phyloP scores from a whole-genome alignment of 2,329 filamentous ascomycete species.

The Aspergillus sojae region DNA sequence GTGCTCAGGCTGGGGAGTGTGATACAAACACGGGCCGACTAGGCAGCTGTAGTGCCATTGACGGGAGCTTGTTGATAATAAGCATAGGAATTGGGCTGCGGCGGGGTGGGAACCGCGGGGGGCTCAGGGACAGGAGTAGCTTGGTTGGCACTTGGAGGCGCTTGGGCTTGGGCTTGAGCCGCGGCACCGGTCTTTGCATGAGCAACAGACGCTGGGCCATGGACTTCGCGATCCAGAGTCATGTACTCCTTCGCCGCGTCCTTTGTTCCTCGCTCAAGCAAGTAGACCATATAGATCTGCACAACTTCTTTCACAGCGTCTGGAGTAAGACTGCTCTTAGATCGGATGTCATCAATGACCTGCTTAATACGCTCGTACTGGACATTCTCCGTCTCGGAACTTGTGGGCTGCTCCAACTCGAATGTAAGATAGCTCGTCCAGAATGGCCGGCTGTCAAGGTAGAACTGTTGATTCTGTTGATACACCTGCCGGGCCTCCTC shows the following conservation, averaged over 20 bases:
- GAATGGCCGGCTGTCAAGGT: slow-evolving; percentile 81
- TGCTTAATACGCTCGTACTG: slow-evolving; percentile 76
- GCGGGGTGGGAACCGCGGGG: slow-evolving; percentile 16
- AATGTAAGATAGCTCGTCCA: slow-evolving; percentile 90
- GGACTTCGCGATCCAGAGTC: slow-evolving; percentile 79
- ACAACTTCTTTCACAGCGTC: slow-evolving; percentile 73
- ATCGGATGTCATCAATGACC: slow-evolving; percentile 74
- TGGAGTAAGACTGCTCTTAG: slow-evolving; percentile 70
- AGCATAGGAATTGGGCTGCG: slow-evolving; percentile 29
- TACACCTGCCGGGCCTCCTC: slow-evolving; percentile 85
- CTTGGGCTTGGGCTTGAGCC: slow-evolving; percentile 16
- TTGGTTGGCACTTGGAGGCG: slow-evolving; percentile 1
- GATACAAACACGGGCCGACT: slow-evolving; percentile 4
- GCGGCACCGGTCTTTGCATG: slow-evolving; percentile 34
- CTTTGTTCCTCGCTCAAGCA: slow-evolving; percentile 80
- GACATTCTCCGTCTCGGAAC: slow-evolving; percentile 62
- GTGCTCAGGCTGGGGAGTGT: slow-evolving; percentile 3
- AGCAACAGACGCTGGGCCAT: slow-evolving; percentile 60
- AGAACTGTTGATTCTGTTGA: slow-evolving; percentile 78
- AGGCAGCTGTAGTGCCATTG: slow-evolving; percentile 28
- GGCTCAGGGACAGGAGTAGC: slow-evolving; percentile 2
- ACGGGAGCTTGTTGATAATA: slow-evolving; percentile 36
- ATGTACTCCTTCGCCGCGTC: slow-evolving; percentile 86
- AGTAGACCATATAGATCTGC: slow-evolving; percentile 77
- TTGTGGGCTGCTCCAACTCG: slow-evolving; percentile 80